Evolutionary conservation across 306 rosid genomes (phyloP), one percentile per base, ranked within the genome.

Genomic region (Crataegus laevigata): DNA sequence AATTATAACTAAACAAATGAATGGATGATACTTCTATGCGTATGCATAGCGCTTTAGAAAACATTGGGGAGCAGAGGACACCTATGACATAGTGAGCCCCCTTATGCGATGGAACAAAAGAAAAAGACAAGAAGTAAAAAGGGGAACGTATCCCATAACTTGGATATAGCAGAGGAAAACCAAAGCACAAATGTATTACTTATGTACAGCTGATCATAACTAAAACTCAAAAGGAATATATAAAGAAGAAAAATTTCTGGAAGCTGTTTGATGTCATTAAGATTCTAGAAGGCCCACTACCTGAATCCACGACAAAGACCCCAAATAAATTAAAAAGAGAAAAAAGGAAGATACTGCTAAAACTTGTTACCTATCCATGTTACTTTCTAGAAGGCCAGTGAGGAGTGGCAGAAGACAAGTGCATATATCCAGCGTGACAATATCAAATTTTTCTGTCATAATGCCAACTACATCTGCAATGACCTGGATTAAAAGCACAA

Each of bases 391-490:
- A 85, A 92, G 96, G 77, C 84, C 80, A 9, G 87, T 69, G 40
- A 94, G 87, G 62, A 89, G 90, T 36, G 97, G 96, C 79, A 94
- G 82, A 79, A 94, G 89, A 77, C 79, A 83, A 66, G 93, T 72
- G 89, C 89, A 94, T 76, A 92, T 59, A 71, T 94, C 99, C 84
- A 94, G 87, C n/a, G 96, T 94, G 75, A 94, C 81, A 6, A 85
- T 77, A 77, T 94, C 99, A 72, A 82, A 82, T 92, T 84, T 92
- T 64, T 88, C 92, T 21, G 81, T 77, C 85, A 92, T 86, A 73
- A 92, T 83, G 88, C 96, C 81, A 61, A 88, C 87, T 84, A 91
- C 89, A 86, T 94, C 99, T n/a, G 96, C 96, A 83, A 85, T 84
- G 73, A 94, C 99, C 99, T 94, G 83, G 71, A 85, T 64, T 64